Conservation (phyloP, 2,329 filamentous ascomycete genomes). For the Trichoderma simmonsii region DNA sequence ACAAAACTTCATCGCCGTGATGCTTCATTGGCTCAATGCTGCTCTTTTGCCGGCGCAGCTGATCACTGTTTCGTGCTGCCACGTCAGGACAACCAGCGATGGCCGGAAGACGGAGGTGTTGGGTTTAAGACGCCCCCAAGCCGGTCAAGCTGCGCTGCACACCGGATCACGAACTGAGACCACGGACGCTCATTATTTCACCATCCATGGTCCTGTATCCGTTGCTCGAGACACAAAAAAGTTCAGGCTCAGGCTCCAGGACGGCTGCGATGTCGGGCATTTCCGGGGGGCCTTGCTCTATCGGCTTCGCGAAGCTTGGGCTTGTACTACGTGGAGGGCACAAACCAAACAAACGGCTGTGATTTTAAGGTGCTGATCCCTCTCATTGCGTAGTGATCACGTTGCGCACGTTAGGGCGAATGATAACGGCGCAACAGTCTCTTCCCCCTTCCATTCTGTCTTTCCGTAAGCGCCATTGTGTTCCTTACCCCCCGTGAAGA, state of each 20-base stretch:
- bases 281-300: not conserved
- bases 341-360: not conserved
- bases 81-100: slow-evolving; percentile 18
- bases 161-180: slow-evolving; percentile 1
- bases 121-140: not conserved
- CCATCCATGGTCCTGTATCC: not conserved
- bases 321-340: not conserved
- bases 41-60: slow-evolving; percentile 15
- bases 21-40: slow-evolving; percentile 11
- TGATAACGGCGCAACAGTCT: not conserved
- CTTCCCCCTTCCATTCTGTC: not conserved
- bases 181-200: not conserved
- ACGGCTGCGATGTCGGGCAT: slow-evolving; percentile 1
- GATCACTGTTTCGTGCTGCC: slow-evolving; percentile 19
- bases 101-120: not conserved
- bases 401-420: slow-evolving; percentile 5
- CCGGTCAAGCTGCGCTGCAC: slow-evolving; percentile 9
- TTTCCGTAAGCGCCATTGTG: slow-evolving; percentile 13
- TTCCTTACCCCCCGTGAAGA: slow-evolving; percentile 2
- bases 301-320: not conserved
- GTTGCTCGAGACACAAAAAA: not conserved
- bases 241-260: not conserved
- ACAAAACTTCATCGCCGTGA: not conserved
- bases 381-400: slow-evolving; percentile 15
- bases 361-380: slow-evolving; percentile 15